phyloP scores from a whole-genome alignment of 768 basidiomycete species.

The Russula griseocarnosa region DNA sequence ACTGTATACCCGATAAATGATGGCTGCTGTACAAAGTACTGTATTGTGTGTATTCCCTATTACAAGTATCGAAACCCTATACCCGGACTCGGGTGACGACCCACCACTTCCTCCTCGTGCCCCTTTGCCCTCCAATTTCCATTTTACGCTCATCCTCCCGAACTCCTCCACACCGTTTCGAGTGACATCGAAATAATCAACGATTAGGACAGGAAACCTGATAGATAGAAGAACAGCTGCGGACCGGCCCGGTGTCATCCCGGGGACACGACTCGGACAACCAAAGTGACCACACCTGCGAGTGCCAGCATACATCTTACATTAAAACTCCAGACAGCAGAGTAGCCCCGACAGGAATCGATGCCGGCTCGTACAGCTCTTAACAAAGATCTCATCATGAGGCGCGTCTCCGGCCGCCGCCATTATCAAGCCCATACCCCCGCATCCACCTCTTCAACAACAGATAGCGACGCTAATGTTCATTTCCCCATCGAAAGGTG shows the following conservation, averaged over 20 bases:
- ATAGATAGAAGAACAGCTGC: too few species aligned
- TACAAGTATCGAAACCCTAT: too few species aligned
- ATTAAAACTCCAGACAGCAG: too few species aligned
- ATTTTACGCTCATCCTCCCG: background rate
- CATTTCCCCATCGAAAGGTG: background rate
- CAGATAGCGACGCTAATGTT: background rate
- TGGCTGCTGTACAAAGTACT: too few species aligned
- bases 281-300: background rate
- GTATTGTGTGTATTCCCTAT: too few species aligned
- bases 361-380: slow-evolving; percentile 3
- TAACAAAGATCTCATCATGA: slow-evolving; percentile 5
- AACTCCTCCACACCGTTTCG: background rate
- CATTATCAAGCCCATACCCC: background rate
- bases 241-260: background rate
- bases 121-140: background rate
- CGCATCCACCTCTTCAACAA: background rate
- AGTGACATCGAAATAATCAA: too few species aligned
- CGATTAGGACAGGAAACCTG: too few species aligned
- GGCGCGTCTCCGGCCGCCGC: background rate
- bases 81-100: too few species aligned
- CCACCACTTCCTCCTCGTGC: background rate
- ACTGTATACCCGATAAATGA: too few species aligned
- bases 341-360: background rate
- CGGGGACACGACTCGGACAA: background rate
- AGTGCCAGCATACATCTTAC: background rate